phyloP scores from a whole-genome alignment of 495 filamentous ascomycete genomes.

The Penicillium diatomitis region DNA sequence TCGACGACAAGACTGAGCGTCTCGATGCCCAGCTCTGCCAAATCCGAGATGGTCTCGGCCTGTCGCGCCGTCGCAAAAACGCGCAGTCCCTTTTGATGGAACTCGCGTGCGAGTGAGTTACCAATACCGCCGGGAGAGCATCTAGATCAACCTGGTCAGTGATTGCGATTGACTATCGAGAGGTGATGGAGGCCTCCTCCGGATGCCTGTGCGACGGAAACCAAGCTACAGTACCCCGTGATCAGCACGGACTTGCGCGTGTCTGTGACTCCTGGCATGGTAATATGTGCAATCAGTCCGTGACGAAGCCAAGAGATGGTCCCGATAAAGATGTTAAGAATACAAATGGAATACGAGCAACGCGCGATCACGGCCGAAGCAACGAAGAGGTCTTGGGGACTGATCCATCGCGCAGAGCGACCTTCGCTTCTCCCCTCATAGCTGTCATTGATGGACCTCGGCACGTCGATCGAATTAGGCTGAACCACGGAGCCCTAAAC shows the following conservation, averaged over 20 bases:
- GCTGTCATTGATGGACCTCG: conserved; percentile 4
- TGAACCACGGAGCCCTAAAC: conserved; percentile 7
- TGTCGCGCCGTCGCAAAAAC: conserved; percentile 52
- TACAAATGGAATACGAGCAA: background rate
- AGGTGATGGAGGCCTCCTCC: background rate
- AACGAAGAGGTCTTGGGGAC: background rate
- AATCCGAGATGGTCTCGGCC: conserved; percentile 36
- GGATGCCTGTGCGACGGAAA: background rate
- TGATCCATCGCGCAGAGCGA: background rate
- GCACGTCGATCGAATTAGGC: conserved; percentile 1
- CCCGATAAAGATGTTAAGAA: background rate
- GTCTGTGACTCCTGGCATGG: conserved; percentile 21
- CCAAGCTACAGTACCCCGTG: conserved; percentile 30
- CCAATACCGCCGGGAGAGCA: conserved; percentile 52
- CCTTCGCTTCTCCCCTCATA: too few relatives aligned
- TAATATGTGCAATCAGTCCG: background rate
- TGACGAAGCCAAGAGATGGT: background rate
- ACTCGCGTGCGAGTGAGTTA: conserved; percentile 47
- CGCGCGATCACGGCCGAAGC: too few relatives aligned
- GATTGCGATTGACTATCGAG: too few relatives aligned
- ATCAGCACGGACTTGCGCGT: conserved; percentile 36
- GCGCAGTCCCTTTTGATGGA: conserved; percentile 39
- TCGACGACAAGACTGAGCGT: conserved; percentile 47
- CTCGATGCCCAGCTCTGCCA: conserved; percentile 40
- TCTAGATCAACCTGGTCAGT: conserved; percentile 16